Evolutionary conservation across 169 alveolate genomes (phyloP).

Genomic region (Ichthyophthirius multifiliis): DNA sequence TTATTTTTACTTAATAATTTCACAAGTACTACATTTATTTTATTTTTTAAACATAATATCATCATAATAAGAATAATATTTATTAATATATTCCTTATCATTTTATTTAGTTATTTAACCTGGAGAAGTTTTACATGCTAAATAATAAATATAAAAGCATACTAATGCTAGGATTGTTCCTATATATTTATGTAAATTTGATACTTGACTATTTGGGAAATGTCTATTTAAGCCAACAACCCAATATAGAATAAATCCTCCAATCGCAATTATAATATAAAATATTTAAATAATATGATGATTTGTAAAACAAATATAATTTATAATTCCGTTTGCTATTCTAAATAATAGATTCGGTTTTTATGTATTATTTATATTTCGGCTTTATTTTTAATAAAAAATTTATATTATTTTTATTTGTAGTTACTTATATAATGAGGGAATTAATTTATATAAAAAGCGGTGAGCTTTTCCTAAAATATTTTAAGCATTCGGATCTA

Average conservation of each 20-base stretch:
- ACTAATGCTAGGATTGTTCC: conserved; percentile 44
- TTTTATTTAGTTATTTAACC: conserved; percentile 57
- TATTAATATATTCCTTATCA: conserved; percentile 24
- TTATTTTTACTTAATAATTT: conserved; percentile 28
- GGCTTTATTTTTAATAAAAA: background rate
- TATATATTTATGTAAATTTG: conserved; percentile 12
- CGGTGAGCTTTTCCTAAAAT: conserved; percentile 25
- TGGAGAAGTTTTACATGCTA: conserved; percentile 57
- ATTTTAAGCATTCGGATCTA: conserved; percentile 31
- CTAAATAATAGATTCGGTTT: background rate
- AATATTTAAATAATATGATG: conserved; percentile 44
- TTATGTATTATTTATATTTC: background rate
- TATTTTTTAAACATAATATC: conserved; percentile 36
- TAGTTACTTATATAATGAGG: background rate
- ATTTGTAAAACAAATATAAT: conserved; percentile 37
- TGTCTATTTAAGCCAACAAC: conserved; percentile 34
- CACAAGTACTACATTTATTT: conserved; percentile 45
- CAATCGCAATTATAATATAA: conserved; percentile 45
- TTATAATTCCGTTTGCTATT: background rate
- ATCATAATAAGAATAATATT: conserved; percentile 45
- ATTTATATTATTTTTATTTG: background rate
- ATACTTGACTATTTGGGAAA: conserved; percentile 21
- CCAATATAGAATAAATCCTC: conserved; percentile 48
- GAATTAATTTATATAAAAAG: conserved; percentile 20
- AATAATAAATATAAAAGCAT: conserved; percentile 49